A percentile compares a stretch with the other conserved stretches of the same genome.
Evolutionary conservation across 495 filamentous ascomycete species (phyloP).

Genomic region (Aspergillus sclerotioniger): DNA sequence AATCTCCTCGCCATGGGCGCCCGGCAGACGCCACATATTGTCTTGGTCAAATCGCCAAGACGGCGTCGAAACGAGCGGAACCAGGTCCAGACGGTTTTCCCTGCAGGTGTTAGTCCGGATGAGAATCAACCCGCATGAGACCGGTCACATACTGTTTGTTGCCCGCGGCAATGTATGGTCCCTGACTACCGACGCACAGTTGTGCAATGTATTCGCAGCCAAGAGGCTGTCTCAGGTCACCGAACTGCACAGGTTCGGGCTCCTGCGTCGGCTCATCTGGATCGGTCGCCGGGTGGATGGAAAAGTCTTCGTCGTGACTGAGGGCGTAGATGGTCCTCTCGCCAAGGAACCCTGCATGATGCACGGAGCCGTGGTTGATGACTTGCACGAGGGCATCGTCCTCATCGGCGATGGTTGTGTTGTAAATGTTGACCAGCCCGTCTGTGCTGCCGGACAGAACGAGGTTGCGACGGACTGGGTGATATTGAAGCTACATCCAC

Average conservation of each 20-base stretch:
- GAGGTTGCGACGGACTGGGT: conserved; percentile 59
- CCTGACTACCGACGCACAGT: conserved; percentile 57
- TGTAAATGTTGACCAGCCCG: conserved; percentile 81
- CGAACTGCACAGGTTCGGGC: conserved; percentile 58
- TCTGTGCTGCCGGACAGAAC: conserved; percentile 91
- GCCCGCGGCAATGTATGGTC: conserved; percentile 43
- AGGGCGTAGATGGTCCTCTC: conserved; percentile 67
- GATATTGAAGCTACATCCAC: conserved; percentile 61
- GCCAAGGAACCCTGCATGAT: conserved; percentile 78
- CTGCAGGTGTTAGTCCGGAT: conserved; percentile 34
- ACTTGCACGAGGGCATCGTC: conserved; percentile 84
- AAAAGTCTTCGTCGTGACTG: conserved; percentile 78
- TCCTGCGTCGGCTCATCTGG: conserved; percentile 53
- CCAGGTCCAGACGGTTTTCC: conserved; percentile 62
- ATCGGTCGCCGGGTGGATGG: conserved; percentile 68
- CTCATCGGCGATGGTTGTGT: conserved; percentile 71
- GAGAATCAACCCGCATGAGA: conserved; percentile 9
- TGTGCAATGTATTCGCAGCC: conserved; percentile 82
- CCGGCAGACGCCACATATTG: conserved; percentile 61
- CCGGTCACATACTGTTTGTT: conserved; percentile 38
- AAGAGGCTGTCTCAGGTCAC: conserved; percentile 70
- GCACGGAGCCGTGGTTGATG: conserved; percentile 85
- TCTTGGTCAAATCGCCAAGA: conserved; percentile 63
- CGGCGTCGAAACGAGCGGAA: conserved; percentile 57
- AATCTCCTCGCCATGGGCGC: conserved; percentile 81